Base-by-base conservation (phyloP, 768 basidiomycete species). In the Gyrodon lividus region DNA sequence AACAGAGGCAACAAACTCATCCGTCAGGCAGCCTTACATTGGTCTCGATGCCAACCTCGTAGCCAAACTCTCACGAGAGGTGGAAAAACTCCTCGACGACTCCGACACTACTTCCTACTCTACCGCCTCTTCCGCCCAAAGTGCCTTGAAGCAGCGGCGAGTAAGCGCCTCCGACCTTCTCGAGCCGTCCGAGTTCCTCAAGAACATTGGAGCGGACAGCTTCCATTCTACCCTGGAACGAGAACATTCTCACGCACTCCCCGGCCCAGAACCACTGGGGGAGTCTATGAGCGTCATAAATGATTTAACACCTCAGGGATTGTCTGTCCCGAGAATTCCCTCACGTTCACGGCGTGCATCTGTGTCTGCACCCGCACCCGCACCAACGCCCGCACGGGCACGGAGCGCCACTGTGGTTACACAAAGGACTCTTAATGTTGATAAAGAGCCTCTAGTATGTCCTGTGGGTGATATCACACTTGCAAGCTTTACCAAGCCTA, bases 21-120 rank as follows among this genome's bases (percentile, higher is more conserved):
- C 41, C 0, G 41, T 70, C 37, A 64, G 62, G 31, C 67, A 70
- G 34, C 58, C 69, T 6, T 65, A 48, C 35, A 22, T 22, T 8
- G 68, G 63, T n/a, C 52, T 65, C 1, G 67, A 69, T 30, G 14
- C 58, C n/a, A 42, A 45, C 44, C 43, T 69, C 42, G 46, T 59
- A 7, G 20, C 53, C 24, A 58, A 57, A 33, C 48, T 69, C 38
- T 26, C 54, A 45, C 54, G 50, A 34, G 69, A 69, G 47, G 40
- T 69, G 4, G 55, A 52, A 37, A 59, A 58, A 2, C 37, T 43
- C 13, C 39, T 39, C 43, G 58, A 63, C 31, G 59, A 64, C 23
- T 20, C 57, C 7, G 51, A 65, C 14, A 14, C 48, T 3, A 24
- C 52, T 19, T 26, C 51, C 5, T 41, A 41, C 30, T 40, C 59